Conservation (phyloP, 148 eudicot species). For the Fallopia convolvulus region DNA sequence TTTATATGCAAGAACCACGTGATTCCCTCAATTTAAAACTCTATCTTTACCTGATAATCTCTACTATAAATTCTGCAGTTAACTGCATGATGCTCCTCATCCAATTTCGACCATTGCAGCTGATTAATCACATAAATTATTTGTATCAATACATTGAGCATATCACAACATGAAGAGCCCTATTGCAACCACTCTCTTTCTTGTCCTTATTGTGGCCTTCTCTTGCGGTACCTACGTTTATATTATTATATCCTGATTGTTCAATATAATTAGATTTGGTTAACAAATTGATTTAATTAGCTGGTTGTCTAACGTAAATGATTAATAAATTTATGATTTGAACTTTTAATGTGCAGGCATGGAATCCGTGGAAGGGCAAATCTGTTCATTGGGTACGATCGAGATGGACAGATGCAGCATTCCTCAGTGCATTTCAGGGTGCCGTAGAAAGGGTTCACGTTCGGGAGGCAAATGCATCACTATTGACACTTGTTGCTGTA, state of each 20-base stretch:
- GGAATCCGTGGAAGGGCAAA: conserved; percentile 3
- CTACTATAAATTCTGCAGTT: background rate
- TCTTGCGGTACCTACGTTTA: background rate
- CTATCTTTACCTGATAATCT: background rate
- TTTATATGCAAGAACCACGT: background rate
- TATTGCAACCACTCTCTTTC: conserved; percentile 9
- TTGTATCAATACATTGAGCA: background rate
- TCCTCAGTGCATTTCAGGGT: background rate
- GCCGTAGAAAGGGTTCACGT: conserved; percentile 4
- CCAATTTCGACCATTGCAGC: too few relatives aligned
- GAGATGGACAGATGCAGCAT: conserved; percentile 13
- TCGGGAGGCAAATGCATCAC: conserved; percentile 13
- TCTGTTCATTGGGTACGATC: background rate
- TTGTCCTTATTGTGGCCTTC: background rate
- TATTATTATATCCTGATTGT: background rate
- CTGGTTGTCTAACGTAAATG: background rate
- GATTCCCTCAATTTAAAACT: background rate
- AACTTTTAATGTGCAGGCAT: background rate
- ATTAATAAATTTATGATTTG: background rate
- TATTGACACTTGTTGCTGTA: conserved; percentile 15
- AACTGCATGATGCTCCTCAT: background rate
- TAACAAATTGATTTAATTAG: background rate
- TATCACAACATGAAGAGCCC: background rate
- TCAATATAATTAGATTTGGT: background rate
- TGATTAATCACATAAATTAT: too few relatives aligned